These are phyloP conservation scores for Medicago arabica DNA, from an alignment of 306 rosid species.

Conservation along the genomic window DNA sequence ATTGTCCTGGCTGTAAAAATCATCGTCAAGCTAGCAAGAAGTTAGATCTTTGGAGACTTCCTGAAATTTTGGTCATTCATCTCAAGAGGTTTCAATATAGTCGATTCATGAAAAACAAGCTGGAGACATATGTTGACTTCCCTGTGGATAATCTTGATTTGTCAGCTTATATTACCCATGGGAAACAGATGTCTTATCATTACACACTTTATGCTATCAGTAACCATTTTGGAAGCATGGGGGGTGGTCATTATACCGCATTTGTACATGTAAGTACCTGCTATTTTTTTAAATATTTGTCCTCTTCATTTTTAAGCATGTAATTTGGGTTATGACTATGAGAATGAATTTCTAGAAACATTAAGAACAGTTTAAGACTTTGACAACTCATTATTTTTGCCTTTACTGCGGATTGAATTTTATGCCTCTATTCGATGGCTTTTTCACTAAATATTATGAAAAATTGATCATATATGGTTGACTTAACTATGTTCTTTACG, in stretches of 20 bases:
- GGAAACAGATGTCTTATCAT: constrained; percentile 59
- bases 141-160: constrained; percentile 88
- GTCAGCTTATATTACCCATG: constrained; percentile 72
- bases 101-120: constrained; percentile 88
- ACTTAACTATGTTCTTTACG: constrained; percentile 20
- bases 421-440: constrained; percentile 26
- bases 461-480: constrained; percentile 36
- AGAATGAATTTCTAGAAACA: constrained; percentile 29
- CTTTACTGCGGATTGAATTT: constrained; percentile 29
- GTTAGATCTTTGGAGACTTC: constrained; percentile 99
- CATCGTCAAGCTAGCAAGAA: constrained; percentile 95
- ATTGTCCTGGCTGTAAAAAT: constrained; percentile 87
- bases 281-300: constrained; percentile 22
- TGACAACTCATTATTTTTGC: constrained; percentile 9
- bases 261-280: constrained; percentile 86
- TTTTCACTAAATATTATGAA: constrained; percentile 26
- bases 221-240: constrained; percentile 98
- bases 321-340: constrained; percentile 20
- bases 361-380: constrained; percentile 19
- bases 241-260: constrained; percentile 99
- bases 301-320: not conserved
- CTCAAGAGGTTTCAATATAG: constrained; percentile 97
- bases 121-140: constrained; percentile 93
- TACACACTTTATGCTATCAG: constrained; percentile 94
- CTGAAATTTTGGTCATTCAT: constrained; percentile 97